Conservation (phyloP, 257 asterid species). For the Solanum habrochaites region DNA sequence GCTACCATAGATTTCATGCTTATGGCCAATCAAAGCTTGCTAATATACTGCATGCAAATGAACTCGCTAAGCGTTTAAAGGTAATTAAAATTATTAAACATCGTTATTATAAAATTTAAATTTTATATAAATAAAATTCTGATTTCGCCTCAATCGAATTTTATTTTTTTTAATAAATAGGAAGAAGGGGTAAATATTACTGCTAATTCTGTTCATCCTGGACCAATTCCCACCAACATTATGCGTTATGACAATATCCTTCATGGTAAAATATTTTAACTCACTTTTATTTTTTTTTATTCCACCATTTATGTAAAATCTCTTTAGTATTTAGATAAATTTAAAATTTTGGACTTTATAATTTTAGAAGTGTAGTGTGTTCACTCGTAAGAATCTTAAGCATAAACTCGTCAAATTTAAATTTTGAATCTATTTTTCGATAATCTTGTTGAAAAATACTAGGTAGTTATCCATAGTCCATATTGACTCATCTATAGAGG, state of each 20-base stretch:
- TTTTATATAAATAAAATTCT: neutral
- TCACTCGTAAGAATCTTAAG: neutral
- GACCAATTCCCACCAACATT: slow-evolving; percentile 70
- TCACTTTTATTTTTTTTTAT: neutral
- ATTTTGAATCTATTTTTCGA: neutral
- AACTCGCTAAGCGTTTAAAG: slow-evolving; percentile 55
- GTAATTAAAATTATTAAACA: slow-evolving; percentile 7
- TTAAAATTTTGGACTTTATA: neutral
- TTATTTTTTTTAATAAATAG: slow-evolving; percentile 6
- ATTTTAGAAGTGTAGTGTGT: neutral
- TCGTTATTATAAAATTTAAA: neutral
- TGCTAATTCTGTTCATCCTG: slow-evolving; percentile 83
- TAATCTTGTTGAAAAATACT: neutral
- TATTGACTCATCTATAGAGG: neutral
- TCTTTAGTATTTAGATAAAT: neutral
- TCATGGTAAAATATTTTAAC: slow-evolving; percentile 20
- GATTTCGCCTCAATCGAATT: neutral
- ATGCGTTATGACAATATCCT: slow-evolving; percentile 30
- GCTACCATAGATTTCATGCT: slow-evolving; percentile 37
- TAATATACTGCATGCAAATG: slow-evolving; percentile 61
- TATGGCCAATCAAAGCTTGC: slow-evolving; percentile 87
- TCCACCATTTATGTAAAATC: neutral
- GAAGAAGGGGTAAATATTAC: slow-evolving; percentile 72
- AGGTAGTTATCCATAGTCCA: too few relatives aligned
- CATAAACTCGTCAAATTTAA: neutral